phyloP scores from a whole-genome alignment of 306 rosid genomes.

The Senna siamea region DNA sequence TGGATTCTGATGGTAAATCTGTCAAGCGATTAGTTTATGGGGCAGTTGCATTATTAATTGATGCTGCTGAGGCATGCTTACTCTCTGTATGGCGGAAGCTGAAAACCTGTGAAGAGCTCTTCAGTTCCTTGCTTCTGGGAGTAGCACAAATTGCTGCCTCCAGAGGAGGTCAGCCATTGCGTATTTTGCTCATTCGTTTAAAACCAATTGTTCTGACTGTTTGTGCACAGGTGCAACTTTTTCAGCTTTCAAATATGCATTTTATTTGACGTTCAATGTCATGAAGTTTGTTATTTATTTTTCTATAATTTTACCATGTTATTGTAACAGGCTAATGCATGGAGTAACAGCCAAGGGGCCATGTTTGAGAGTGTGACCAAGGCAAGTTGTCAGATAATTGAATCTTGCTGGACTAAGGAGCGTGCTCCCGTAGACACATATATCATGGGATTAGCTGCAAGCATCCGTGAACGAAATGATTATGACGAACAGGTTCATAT shows the following conservation, averaged over 20 bases:
- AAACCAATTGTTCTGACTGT: constrained; percentile 90
- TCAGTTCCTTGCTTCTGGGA: constrained; percentile 75
- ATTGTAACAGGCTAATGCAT: constrained; percentile 75
- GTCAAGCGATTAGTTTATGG: constrained; percentile 88
- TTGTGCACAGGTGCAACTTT: constrained; percentile 76
- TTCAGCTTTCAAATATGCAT: constrained; percentile 28
- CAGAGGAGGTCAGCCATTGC: constrained; percentile 92
- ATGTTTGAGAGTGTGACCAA: constrained; percentile 89
- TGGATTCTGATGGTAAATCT: constrained; percentile 77
- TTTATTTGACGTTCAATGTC: constrained; percentile 27
- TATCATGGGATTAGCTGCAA: constrained; percentile 94
- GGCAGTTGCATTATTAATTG: constrained; percentile 88
- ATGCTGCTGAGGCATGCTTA: constrained; percentile 95
- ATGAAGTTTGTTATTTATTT: constrained; percentile 24
- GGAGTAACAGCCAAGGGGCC: constrained; percentile 85
- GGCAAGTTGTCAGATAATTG: constrained; percentile 83
- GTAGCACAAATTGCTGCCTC: constrained; percentile 81
- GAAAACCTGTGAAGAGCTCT: constrained; percentile 89
- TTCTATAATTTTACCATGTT: constrained; percentile 32
- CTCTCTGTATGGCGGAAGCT: constrained; percentile 91
- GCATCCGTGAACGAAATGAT: constrained; percentile 94
- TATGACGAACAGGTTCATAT: constrained; percentile 80
- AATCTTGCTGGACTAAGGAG: constrained; percentile 96
- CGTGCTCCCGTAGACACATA: constrained; percentile 97
- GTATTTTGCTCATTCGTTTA: constrained; percentile 91